These are phyloP conservation scores for Amanita rimosa DNA, from an alignment of 768 basidiomycete species.

Conservation along the genomic window DNA sequence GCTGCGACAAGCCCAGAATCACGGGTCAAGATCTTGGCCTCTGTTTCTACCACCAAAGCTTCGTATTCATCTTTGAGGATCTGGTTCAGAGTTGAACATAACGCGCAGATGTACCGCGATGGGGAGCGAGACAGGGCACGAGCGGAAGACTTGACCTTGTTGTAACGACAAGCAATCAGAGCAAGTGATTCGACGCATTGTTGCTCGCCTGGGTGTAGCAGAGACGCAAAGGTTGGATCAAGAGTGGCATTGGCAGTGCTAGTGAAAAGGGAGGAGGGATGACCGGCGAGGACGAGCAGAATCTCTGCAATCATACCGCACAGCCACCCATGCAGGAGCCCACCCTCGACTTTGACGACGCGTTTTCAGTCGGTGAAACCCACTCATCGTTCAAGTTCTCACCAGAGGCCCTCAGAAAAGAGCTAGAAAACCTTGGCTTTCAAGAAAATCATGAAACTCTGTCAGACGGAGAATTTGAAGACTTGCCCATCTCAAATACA, in stretches of 20 bases:
- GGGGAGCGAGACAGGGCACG: constrained; percentile 37
- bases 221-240: constrained; percentile 51
- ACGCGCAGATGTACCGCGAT: constrained; percentile 71
- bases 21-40: constrained; percentile 64
- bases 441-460: not conserved
- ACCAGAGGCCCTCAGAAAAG: constrained; percentile 47
- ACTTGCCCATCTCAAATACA: constrained; percentile 2
- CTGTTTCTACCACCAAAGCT: constrained; percentile 65
- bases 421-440: constrained; percentile 25
- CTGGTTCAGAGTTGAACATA: constrained; percentile 61
- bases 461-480: not conserved
- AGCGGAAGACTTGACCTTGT: constrained; percentile 54
- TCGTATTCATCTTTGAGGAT: constrained; percentile 78
- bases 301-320: constrained; percentile 77
- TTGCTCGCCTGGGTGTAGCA: constrained; percentile 84
- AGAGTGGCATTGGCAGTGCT: constrained; percentile 40
- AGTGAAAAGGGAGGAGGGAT: constrained; percentile 77
- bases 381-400: constrained; percentile 40
- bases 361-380: constrained; percentile 52
- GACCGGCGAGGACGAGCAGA: constrained; percentile 77
- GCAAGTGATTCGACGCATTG: constrained; percentile 76
- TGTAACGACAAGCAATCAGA: constrained; percentile 64
- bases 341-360: constrained; percentile 43
- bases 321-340: not conserved
- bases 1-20: constrained; percentile 71